phyloP scores from a whole-genome alignment of 176 grass and related monocot species.

The Phragmites australis region DNA sequence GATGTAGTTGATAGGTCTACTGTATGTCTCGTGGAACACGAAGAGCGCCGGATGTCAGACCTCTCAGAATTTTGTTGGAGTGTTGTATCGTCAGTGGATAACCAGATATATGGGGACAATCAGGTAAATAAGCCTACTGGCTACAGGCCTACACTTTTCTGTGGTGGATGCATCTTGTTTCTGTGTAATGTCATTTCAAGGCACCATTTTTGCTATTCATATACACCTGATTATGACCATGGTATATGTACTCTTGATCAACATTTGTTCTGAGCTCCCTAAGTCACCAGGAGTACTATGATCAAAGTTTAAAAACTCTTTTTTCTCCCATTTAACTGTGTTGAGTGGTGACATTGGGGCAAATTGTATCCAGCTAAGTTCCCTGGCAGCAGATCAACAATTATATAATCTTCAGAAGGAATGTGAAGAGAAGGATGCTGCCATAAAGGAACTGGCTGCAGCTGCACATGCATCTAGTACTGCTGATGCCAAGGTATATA shows the following conservation, averaged over 20 bases:
- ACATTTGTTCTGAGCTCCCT: background rate
- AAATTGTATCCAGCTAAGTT: constrained; percentile 56
- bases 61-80: constrained; percentile 93
- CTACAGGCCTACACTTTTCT: background rate
- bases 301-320: constrained; percentile 1
- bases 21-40: constrained; percentile 55
- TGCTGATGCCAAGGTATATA: constrained; percentile 60
- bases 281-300: background rate
- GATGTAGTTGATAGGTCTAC: constrained; percentile 30
- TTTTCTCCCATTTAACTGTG: background rate
- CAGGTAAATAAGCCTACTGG: too few relatives aligned
- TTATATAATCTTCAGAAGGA: constrained; percentile 86
- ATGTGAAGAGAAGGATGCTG: constrained; percentile 84
- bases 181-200: background rate
- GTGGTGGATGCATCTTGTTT: background rate
- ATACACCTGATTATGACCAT: constrained; percentile 7
- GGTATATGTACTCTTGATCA: background rate
- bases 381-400: constrained; percentile 67
- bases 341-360: constrained; percentile 24
- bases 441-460: constrained; percentile 70
- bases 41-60: constrained; percentile 86
- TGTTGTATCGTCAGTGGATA: constrained; percentile 77
- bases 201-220: background rate
- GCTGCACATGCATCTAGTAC: constrained; percentile 50
- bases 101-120: constrained; percentile 57